Base-by-base conservation (phyloP, 352 stramenopile genomes). In the Phytophthora cryptogea region DNA sequence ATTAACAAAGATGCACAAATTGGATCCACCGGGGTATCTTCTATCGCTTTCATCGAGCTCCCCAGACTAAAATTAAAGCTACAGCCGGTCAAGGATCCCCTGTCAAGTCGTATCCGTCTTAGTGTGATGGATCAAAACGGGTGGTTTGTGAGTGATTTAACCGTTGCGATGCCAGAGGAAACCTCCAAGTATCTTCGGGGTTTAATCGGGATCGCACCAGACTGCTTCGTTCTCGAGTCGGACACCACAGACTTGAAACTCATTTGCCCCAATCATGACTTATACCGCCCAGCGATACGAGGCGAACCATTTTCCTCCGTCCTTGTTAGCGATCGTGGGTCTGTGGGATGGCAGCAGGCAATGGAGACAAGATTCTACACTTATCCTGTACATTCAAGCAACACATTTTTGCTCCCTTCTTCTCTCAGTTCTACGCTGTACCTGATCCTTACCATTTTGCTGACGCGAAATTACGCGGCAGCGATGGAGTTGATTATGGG, bases 1-100 rank as follows among this genome's bases (percentile, higher is more conserved):
- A 79, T 77, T 45, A 75, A 53, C 4, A 71, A 70, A 14, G 46
- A 54, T n/a, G 42, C 2, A n/a, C 20, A 50, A 50, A 37, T 10
- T 10, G 39, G 11, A 7, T 26, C 50, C 31, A 51, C 23, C 36
- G 35, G 13, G 27, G n/a, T 70, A 14, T 59, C 66, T 59, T 74
- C 70, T 8, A 96, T 99, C 59, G 91, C 97, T 63, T 89, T 97
- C 45, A 93, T 99, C 66, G 97, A 99, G 62, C 79, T 99, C 27
- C 97, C 97, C 26, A 82, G 97, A 30, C 76, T 99, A 17, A 98
- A 98, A 63, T 70, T 99, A 14, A 98, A 96, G 48, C 97, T 99
- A 50, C 73, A 85, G 45, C 85, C 89, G 54, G 66, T 68, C 60
- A 63, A 88, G 76, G 57, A 77, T 46, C 33, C 63, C 65, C 14